Percentiles rank a stretch among this genome's conserved stretches.
Conservation (phyloP, 805 yeast species). For the Barnettozyma sp. region DNA sequence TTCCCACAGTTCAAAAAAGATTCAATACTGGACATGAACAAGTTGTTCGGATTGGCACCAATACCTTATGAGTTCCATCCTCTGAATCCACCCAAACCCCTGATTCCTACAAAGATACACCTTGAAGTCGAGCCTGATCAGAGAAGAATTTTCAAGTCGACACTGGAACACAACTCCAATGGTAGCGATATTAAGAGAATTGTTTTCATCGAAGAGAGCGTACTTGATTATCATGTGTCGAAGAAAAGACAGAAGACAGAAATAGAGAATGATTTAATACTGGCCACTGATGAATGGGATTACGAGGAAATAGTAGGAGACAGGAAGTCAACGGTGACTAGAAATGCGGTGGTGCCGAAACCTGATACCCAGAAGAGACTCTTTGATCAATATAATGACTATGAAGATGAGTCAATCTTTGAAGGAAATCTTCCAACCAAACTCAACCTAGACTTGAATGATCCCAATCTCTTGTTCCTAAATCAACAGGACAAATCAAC, state of each 20-base stretch:
- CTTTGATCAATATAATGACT: slow-evolving; percentile 29
- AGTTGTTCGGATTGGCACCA: slow-evolving; percentile 59
- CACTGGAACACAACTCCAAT: slow-evolving; percentile 13
- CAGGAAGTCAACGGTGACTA: slow-evolving; percentile 1
- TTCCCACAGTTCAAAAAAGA: slow-evolving; percentile 58
- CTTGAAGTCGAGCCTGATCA: slow-evolving; percentile 63
- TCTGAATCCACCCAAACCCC: slow-evolving; percentile 18
- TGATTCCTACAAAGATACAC: slow-evolving; percentile 51
- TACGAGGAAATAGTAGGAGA: slow-evolving; percentile 56
- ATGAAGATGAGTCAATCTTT: slow-evolving; percentile 66
- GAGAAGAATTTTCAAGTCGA: slow-evolving; percentile 41
- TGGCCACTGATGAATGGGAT: slow-evolving; percentile 77
- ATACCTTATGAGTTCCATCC: slow-evolving; percentile 44
- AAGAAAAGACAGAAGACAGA: slow-evolving; percentile 13
- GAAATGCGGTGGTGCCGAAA: not conserved
- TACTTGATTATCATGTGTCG: slow-evolving; percentile 11
- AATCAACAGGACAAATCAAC: slow-evolving; percentile 30
- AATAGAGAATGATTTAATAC: slow-evolving; percentile 43
- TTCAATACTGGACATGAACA: slow-evolving; percentile 55
- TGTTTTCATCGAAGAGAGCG: slow-evolving; percentile 12
- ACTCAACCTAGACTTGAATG: slow-evolving; percentile 75
- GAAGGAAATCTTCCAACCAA: slow-evolving; percentile 49
- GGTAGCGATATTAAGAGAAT: slow-evolving; percentile 13
- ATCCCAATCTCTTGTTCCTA: slow-evolving; percentile 67
- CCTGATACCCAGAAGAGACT: slow-evolving; percentile 5